phyloP scores from a whole-genome alignment of 2,329 filamentous ascomycete species.

The Paraphoma sp. region DNA sequence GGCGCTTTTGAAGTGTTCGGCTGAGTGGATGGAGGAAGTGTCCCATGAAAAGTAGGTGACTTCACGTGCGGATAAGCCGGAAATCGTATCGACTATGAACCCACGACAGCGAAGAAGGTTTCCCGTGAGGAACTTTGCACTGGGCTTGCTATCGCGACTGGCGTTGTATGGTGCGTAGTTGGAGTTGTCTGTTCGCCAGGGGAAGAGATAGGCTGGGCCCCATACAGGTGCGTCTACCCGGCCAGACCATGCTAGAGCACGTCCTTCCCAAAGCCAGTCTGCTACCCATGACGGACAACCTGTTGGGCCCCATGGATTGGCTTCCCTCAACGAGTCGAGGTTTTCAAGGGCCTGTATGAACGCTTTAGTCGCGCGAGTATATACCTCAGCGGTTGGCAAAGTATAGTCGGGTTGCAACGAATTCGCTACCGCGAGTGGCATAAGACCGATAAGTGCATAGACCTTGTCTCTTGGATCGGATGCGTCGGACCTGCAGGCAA shows the following conservation, averaged over 20 bases:
- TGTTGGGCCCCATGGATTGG: not conserved
- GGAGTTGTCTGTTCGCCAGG: not conserved
- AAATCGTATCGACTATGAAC: not conserved
- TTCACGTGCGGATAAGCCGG: not conserved
- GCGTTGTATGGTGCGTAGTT: not conserved
- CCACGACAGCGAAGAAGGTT: not conserved
- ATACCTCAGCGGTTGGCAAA: not conserved
- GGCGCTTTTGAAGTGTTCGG: not conserved
- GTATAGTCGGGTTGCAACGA: not conserved
- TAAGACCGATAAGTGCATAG: conserved; percentile 1
- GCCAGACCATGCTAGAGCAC: not conserved
- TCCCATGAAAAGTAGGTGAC: not conserved
- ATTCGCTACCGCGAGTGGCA: not conserved
- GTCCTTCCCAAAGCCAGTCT: not conserved
- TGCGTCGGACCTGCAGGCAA: not conserved
- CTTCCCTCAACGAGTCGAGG: not conserved
- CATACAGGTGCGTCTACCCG: not conserved
- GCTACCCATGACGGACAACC: not conserved
- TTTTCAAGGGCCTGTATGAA: not conserved
- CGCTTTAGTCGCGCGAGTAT: not conserved
- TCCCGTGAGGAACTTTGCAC: not conserved
- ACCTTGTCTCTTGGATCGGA: not conserved
- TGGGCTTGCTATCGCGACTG: not conserved
- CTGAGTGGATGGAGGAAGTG: not conserved
- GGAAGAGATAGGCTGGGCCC: not conserved